Base-by-base conservation (phyloP, 2,329 filamentous ascomycete species). In the Colletotrichum incanum region DNA sequence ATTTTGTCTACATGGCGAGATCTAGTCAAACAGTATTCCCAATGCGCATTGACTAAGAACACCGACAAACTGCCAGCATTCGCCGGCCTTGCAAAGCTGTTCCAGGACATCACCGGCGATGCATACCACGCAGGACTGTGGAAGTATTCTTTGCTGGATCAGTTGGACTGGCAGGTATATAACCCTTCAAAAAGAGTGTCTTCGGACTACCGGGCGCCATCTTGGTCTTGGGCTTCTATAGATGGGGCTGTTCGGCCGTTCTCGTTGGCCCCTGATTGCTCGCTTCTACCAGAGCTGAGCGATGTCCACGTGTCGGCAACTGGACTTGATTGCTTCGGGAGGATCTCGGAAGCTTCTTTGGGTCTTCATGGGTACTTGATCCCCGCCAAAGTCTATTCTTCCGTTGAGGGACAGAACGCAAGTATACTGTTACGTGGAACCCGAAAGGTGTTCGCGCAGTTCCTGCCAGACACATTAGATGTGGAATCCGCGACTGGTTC, bases 161-260 rank as follows among this genome's bases (percentile, higher is more conserved):
- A 55, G 28, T 31, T 70, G 0, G n/a, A 39, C 20, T 70, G 67
- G 54, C 16, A 4, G 18, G 26, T 93, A 3, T 1, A 1, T 5
- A 39, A 31, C 3, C 61, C 49, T 16, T 4, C 26, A 8, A 5
- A n/a, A 41, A 34, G 47, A 4, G 20, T 3, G n/a, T 2, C 5
- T 26, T 12, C n/a, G 20, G 28, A 7, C 16, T 18, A 54, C 1
- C 43, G 61, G 23, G 37, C 61, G 3, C 61, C 34, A 3, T 64
- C 61, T 0, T 55, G 61, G 49, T 45, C 61, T 16, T 43, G 34
- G 61, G 23, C 6, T 7, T 54, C 61, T 6, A 5, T 54, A n/a
- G 49, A 54, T 31, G 47, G 61, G 28, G 28, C 28, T 31, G 6
- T 31, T 31, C 28, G 28, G 28, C 28, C 28, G 28, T 31, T 31